phyloP scores from a whole-genome alignment of 768 basidiomycete species.

The Xerocomellus amylosporus region DNA sequence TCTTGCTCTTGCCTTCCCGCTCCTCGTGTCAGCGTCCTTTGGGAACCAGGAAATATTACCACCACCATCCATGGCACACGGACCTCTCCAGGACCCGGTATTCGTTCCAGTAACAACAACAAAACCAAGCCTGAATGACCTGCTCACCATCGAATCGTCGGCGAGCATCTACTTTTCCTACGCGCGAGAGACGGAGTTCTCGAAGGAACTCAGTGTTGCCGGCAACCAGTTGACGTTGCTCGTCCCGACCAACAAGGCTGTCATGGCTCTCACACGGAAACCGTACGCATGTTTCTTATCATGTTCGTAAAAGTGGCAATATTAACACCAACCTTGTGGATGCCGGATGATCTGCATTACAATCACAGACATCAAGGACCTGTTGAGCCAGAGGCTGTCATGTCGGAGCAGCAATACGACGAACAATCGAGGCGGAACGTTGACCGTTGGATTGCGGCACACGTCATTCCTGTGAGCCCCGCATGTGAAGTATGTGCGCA shows the following conservation, averaged over 20 bases:
- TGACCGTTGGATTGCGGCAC: constrained; percentile 75
- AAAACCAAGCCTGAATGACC: constrained; percentile 64
- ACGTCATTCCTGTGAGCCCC: constrained; percentile 71
- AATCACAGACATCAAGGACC: constrained; percentile 59
- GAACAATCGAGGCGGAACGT: constrained; percentile 60
- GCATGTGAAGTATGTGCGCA: neutral
- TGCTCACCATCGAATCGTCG: constrained; percentile 72
- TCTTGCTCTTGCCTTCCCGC: constrained; percentile 28
- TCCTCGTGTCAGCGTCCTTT: constrained; percentile 31
- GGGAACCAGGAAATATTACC: constrained; percentile 28
- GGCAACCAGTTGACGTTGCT: constrained; percentile 53
- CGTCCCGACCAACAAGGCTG: constrained; percentile 84
- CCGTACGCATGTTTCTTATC: constrained; percentile 53
- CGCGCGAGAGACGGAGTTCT: constrained; percentile 68
- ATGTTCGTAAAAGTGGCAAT: neutral
- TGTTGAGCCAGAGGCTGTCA: constrained; percentile 44
- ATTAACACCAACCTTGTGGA: neutral
- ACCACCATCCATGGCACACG: constrained; percentile 14
- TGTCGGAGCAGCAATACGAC: constrained; percentile 69
- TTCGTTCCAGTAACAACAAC: constrained; percentile 39
- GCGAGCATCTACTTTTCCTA: constrained; percentile 85
- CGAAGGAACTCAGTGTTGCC: constrained; percentile 41
- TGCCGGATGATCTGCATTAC: neutral
- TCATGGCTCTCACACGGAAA: constrained; percentile 76
- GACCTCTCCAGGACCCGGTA: constrained; percentile 3